Conservation (phyloP, 129 eudicot species). For the Deinandra increscens region DNA sequence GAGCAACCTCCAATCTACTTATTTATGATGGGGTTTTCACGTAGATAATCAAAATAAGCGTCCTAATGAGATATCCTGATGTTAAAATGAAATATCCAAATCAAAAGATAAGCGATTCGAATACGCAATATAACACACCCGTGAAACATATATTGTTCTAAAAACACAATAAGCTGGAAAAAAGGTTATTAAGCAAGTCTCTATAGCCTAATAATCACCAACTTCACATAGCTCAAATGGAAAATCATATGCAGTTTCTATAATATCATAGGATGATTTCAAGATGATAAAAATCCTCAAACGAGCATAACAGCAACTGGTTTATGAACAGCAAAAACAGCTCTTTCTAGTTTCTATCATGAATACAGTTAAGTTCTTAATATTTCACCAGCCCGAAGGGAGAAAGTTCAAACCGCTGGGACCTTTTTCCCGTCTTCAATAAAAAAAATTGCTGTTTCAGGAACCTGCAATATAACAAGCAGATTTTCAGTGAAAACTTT, state of each 20-base stretch:
- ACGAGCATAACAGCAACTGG: not conserved
- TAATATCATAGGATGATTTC: not conserved
- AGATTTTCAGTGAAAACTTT: not conserved
- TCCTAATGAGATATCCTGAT: too few relatives aligned
- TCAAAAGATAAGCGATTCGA: too few relatives aligned
- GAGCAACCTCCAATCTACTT: not conserved
- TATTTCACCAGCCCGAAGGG: not conserved
- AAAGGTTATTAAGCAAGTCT: too few relatives aligned
- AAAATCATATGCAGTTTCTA: not conserved
- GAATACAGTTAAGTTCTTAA: not conserved
- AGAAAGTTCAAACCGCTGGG: slow-evolving; percentile 38
- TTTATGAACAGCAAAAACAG: slow-evolving; percentile 24
- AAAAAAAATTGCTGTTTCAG: slow-evolving; percentile 75
- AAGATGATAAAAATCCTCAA: not conserved
- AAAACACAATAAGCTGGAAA: too few relatives aligned
- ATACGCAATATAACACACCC: too few relatives aligned
- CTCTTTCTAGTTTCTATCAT: slow-evolving; percentile 18
- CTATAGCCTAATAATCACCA: too few relatives aligned
- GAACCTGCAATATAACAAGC: slow-evolving; percentile 50
- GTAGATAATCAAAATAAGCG: too few relatives aligned
- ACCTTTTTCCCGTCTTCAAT: slow-evolving; percentile 95
- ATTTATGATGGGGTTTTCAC: not conserved
- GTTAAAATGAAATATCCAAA: too few relatives aligned
- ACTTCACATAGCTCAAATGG: too few relatives aligned
- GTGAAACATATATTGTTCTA: too few relatives aligned